These are phyloP conservation scores for Avena insularis DNA, from an alignment of 176 grass and related monocot genomes.

Conservation along the genomic window DNA sequence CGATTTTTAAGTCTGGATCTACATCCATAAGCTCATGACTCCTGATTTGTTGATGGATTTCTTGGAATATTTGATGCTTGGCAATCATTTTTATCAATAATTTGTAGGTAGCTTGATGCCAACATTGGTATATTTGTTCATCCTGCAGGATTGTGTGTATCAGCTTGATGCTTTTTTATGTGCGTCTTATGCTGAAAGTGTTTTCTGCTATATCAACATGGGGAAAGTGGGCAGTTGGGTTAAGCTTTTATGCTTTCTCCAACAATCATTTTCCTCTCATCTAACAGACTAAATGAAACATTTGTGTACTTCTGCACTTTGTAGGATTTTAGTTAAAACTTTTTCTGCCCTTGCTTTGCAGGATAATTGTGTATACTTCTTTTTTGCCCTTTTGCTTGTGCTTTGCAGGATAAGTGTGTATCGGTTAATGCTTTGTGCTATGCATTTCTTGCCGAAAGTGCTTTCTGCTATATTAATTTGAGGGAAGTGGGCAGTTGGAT, in stretches of 20 bases:
- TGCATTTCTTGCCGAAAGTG: slow-evolving; percentile 65
- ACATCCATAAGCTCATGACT: no score
- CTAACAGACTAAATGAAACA: no score
- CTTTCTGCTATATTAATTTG: slow-evolving; percentile 66
- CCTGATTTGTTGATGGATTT: no score
- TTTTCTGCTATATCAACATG: slow-evolving; percentile 64
- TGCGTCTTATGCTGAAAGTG: slow-evolving; percentile 60
- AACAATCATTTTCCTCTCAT: slow-evolving; percentile 85
- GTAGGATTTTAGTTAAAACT: no score
- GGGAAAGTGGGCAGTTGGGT: slow-evolving; percentile 89
- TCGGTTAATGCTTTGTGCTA: slow-evolving; percentile 44
- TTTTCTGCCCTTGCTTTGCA: no score
- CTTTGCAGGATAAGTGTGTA: slow-evolving; percentile 76
- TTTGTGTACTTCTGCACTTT: no score
- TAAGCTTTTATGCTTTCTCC: slow-evolving; percentile 57
- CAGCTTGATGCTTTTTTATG: slow-evolving; percentile 38
- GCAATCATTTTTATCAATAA: background rate
- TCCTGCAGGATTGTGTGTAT: slow-evolving; percentile 76
- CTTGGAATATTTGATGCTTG: no score
- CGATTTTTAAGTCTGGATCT: background rate
- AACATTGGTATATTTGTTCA: background rate
- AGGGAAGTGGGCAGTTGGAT: slow-evolving; percentile 83
- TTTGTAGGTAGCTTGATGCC: background rate
- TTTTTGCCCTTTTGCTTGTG: background rate
- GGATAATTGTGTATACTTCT: background rate